Conservation (phyloP, 2,329 filamentous ascomycete genomes). For the Penicillium sp. region DNA sequence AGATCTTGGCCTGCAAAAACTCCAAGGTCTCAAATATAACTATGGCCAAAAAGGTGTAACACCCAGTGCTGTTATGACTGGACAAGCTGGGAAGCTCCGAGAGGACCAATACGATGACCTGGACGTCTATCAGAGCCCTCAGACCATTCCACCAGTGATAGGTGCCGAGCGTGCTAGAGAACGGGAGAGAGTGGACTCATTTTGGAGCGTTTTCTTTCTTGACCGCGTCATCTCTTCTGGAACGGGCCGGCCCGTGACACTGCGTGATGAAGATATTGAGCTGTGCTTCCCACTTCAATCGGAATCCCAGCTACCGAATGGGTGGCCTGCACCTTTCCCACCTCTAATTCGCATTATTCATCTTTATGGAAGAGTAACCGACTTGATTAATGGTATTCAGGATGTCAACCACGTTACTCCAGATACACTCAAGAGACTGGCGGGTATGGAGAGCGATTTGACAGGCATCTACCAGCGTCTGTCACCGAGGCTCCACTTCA, state of each 20-base stretch:
- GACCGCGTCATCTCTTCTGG: slow-evolving; percentile 87
- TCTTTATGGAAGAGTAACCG: slow-evolving; percentile 81
- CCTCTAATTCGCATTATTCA: slow-evolving; percentile 82
- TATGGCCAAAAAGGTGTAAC: slow-evolving; percentile 59
- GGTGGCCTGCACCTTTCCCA: slow-evolving; percentile 78
- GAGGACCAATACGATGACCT: slow-evolving; percentile 50
- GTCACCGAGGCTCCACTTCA: slow-evolving; percentile 76
- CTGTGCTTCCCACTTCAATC: slow-evolving; percentile 67
- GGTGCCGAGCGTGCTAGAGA: slow-evolving; percentile 68
- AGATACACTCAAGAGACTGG: slow-evolving; percentile 72
- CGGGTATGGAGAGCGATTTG: slow-evolving; percentile 78
- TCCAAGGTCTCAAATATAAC: slow-evolving; percentile 69
- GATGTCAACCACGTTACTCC: slow-evolving; percentile 73
- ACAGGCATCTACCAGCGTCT: slow-evolving; percentile 75
- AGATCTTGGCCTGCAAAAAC: slow-evolving; percentile 78
- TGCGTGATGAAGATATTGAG: slow-evolving; percentile 84
- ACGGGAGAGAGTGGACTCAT: slow-evolving; percentile 80
- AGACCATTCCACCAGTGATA: slow-evolving; percentile 46
- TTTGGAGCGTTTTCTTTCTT: slow-evolving; percentile 88
- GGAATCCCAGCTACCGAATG: slow-evolving; percentile 58
- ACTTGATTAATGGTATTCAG: slow-evolving; percentile 80
- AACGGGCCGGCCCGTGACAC: slow-evolving; percentile 79
- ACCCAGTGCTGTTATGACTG: slow-evolving; percentile 58
- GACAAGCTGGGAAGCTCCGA: slow-evolving; percentile 47
- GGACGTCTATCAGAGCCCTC: slow-evolving; percentile 36